Conservation (phyloP, 164 flowering plant species). For the Annona cherimola region DNA sequence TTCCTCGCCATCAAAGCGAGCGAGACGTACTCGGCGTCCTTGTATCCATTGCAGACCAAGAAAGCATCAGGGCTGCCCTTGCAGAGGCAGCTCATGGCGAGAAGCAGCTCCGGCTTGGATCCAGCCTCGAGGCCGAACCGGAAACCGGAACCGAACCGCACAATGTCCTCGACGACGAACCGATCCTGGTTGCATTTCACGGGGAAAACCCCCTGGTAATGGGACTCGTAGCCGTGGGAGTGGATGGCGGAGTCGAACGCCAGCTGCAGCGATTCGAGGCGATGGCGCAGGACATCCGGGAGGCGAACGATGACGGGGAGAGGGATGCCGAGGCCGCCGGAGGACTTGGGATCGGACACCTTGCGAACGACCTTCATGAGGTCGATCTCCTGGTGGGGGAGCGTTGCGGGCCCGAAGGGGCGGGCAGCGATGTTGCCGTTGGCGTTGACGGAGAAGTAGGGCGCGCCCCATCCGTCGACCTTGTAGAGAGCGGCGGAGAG, state of each 20-base stretch:
- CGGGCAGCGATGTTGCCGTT: conserved; percentile 71
- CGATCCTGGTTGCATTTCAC: conserved; percentile 97
- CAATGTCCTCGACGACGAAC: conserved; percentile 89
- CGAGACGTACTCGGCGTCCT: conserved; percentile 82
- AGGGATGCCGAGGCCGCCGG: conserved; percentile 76
- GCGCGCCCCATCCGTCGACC: conserved; percentile 84
- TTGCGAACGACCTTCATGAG: conserved; percentile 80
- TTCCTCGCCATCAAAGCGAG: conserved; percentile 74
- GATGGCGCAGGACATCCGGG: conserved; percentile 78
- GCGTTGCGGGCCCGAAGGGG: conserved; percentile 60
- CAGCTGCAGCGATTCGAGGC: conserved; percentile 71
- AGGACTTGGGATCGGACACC: conserved; percentile 55
- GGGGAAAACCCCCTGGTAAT: conserved; percentile 96
- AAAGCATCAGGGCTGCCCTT: conserved; percentile 75
- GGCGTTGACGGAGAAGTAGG: conserved; percentile 76
- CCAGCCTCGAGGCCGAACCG: conserved; percentile 96
- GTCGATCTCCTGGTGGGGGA: conserved; percentile 87
- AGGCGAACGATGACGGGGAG: conserved; percentile 77
- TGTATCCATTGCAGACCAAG: conserved; percentile 88
- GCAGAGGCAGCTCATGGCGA: conserved; percentile 89
- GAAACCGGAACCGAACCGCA: conserved; percentile 59
- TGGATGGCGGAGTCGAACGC: conserved; percentile 70
- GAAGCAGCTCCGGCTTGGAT: conserved; percentile 93
- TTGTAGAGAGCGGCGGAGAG: conserved; percentile 67
- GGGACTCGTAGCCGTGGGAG: conserved; percentile 59